Base-by-base conservation (phyloP, 768 basidiomycete species). In the Dioszegia aurantiaca region DNA sequence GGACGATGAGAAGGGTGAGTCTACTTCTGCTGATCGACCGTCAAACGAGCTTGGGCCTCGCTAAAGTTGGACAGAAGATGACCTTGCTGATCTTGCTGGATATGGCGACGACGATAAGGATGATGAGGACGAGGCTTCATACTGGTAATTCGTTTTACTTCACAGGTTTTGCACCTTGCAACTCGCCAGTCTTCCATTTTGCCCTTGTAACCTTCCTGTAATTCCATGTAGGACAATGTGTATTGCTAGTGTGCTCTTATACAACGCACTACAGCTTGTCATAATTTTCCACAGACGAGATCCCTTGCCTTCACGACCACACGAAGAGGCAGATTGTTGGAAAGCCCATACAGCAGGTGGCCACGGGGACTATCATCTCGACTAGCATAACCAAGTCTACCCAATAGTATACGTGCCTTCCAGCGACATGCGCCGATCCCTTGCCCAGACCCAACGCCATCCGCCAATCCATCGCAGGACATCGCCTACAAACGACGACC, bases 401-500 rank as follows among this genome's bases (percentile, higher is more conserved):
- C 8, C 37, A 53, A 40, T 11, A 53, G 24, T 55, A 23, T 43
- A 36, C 39, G 43, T 49, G 57, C 40, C 46, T 37, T 49, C 57
- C 36, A 58, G 51, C 40, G 39, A 53, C 41, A 54, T 52, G 51
- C 36, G 36, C 36, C 48, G 23, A 8, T 19, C 46, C 11, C 19
- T 9, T 33, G 27, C 24, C 49, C 10, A 42, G 16, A 33, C 33
- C 33, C 33, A 33, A 52, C 31, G 12, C 40, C 43, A 44, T 44
- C 43, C 43, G 43, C 43, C 28, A 16, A 44, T 12, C 28, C 24
- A 47, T 23, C 17, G 12, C 51, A 57, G 58, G 41, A 23, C 26
- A 19, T 21, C 45, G 48, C 24, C 67, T 76, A 78, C 53, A 94
- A 84, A 87, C 92, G 90, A 74, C 92, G 88, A 89, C 92, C 92